phyloP scores from a whole-genome alignment of 1,139 yeast genomes.

The Geotrichum candidum region DNA sequence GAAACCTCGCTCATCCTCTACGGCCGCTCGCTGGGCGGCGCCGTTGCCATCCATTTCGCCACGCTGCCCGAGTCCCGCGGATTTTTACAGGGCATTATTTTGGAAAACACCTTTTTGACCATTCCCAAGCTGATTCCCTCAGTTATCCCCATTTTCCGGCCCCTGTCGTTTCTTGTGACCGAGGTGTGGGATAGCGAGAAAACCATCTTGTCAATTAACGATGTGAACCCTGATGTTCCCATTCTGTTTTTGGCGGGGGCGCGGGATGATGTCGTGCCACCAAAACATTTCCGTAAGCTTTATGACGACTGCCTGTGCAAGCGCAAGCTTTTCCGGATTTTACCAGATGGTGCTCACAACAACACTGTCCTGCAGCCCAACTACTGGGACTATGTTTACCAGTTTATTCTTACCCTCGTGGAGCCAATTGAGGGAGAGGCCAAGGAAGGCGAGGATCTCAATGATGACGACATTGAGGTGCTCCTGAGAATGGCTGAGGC shows the following conservation, averaged over 20 bases:
- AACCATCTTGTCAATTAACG: constrained; percentile 44
- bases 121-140: constrained; percentile 71
- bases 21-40: constrained; percentile 94
- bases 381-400: constrained; percentile 65
- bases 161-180: constrained; percentile 58
- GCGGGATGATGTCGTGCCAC: constrained; percentile 88
- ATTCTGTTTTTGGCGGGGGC: constrained; percentile 67
- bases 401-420: constrained; percentile 47
- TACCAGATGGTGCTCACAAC: constrained; percentile 63
- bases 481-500: constrained; percentile 5
- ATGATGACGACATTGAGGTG: constrained; percentile 11
- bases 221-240: constrained; percentile 48
- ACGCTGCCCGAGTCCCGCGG: constrained; percentile 40
- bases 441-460: constrained; percentile 1
- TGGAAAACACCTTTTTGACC: constrained; percentile 83
- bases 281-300: constrained; percentile 66
- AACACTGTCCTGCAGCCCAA: constrained; percentile 68
- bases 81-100: constrained; percentile 54
- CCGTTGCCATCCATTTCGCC: constrained; percentile 82
- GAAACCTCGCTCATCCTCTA: constrained; percentile 59
- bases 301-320: constrained; percentile 36
- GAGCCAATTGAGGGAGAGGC: constrained; percentile 28
- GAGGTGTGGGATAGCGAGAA: constrained; percentile 80
- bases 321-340: constrained; percentile 41
- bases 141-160: constrained; percentile 24